phyloP scores from a whole-genome alignment of 2,329 filamentous ascomycete genomes.

The Dissoconium aciculare region DNA sequence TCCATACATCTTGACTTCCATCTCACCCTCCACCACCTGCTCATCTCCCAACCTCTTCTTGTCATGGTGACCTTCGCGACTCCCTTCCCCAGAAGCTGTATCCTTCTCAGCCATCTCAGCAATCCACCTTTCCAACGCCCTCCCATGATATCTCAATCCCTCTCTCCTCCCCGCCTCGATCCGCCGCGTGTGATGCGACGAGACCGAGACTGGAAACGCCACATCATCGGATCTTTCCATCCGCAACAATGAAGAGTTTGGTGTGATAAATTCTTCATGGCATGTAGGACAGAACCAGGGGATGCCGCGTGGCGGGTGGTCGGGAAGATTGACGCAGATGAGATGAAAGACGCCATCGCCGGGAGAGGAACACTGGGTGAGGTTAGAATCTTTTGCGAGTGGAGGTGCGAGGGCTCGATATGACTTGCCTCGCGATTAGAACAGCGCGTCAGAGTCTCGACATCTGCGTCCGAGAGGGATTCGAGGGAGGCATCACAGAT shows the following conservation, averaged over 20 bases:
- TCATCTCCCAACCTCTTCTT: neutral
- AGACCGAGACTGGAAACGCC: constrained; percentile 2
- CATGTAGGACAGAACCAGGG: constrained; percentile 1
- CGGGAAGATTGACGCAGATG: neutral
- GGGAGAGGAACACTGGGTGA: no score
- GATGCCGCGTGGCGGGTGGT: neutral
- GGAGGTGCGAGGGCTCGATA: no score
- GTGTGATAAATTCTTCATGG: neutral
- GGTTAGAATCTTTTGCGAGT: no score
- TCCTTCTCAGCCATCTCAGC: constrained; percentile 1
- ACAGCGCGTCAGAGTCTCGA: no score
- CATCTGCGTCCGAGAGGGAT: no score
- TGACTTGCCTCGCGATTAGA: no score
- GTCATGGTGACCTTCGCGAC: neutral
- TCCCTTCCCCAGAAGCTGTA: constrained; percentile 1
- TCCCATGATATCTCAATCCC: constrained; percentile 1
- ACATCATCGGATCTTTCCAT: constrained; percentile 2
- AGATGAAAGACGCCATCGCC: no score
- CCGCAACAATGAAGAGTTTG: neutral
- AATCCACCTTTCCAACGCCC: neutral
- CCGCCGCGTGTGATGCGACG: constrained; percentile 1
- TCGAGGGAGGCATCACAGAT: no score
- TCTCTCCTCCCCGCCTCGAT: no score
- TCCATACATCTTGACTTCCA: neutral
- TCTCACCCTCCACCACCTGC: neutral